Evolutionary conservation across 352 stramenopile genomes (phyloP).

Genomic region (Vaucheria bursata): DNA sequence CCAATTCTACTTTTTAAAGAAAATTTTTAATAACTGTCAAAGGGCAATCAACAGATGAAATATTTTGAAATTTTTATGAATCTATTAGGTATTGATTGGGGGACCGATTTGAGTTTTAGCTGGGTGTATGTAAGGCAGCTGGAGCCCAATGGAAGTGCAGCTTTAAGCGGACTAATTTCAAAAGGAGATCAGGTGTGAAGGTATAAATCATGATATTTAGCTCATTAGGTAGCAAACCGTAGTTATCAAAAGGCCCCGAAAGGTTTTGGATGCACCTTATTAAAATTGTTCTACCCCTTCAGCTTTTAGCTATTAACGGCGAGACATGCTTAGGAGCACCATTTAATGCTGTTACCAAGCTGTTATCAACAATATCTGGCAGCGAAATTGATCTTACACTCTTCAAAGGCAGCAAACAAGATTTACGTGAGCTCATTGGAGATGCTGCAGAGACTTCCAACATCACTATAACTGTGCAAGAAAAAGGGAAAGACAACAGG

Average conservation of each 20-base stretch:
- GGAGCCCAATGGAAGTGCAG: conserved; percentile 55
- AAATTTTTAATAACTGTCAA: too few species aligned
- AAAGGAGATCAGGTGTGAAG: conserved; percentile 53
- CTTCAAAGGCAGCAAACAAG: conserved; percentile 29
- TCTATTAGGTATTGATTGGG: conserved; percentile 70
- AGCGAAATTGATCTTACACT: conserved; percentile 42
- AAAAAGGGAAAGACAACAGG: conserved; percentile 50
- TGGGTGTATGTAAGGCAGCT: conserved; percentile 65
- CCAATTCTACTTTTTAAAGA: too few species aligned
- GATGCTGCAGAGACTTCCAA: neutral
- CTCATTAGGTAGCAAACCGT: neutral
- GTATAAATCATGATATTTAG: neutral
- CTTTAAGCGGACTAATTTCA: conserved; percentile 52
- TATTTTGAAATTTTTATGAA: too few species aligned
- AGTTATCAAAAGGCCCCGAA: too few species aligned
- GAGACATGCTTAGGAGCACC: conserved; percentile 20
- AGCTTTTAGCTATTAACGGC: conserved; percentile 48
- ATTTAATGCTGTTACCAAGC: conserved; percentile 46
- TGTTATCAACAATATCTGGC: conserved; percentile 17
- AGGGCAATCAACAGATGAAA: too few species aligned
- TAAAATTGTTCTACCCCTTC: neutral
- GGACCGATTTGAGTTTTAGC: conserved; percentile 63
- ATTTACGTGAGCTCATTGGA: conserved; percentile 30
- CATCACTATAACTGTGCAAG: conserved; percentile 57
- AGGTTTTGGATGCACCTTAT: neutral